Conservation (phyloP, 305 asterid species). For the Fraxinus latifolia region DNA sequence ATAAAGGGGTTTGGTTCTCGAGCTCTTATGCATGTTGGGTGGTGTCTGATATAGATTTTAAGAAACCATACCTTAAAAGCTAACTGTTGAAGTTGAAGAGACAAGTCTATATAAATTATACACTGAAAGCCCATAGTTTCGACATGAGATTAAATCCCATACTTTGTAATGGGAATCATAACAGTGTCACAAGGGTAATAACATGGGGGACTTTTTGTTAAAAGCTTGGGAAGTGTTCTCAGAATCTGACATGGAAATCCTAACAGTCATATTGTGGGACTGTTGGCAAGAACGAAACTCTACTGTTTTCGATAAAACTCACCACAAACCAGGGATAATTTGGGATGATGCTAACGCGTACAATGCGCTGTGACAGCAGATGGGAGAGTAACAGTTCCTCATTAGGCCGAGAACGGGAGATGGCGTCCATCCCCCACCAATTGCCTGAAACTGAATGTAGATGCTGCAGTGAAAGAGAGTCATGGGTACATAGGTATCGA, state of each 20-base stretch:
- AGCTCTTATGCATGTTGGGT: background rate
- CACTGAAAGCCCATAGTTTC: no score
- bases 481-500: background rate
- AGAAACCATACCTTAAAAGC: no score
- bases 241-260: background rate
- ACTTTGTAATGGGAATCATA: no score
- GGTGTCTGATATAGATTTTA: background rate
- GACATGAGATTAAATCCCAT: no score
- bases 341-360: background rate
- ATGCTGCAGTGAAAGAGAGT: background rate
- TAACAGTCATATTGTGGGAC: background rate
- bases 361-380: background rate
- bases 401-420: background rate
- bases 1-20: background rate
- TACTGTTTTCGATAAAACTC: background rate
- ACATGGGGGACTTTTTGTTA: background rate
- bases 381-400: background rate
- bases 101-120: no score
- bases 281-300: background rate
- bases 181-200: background rate
- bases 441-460: background rate
- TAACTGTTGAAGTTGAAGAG: no score
- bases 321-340: background rate
- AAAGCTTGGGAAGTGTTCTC: background rate
- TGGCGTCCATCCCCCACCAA: background rate